A percentile compares a stretch with the other conserved stretches of the same genome.
phyloP scores from a whole-genome alignment of 495 filamentous ascomycete species.

The Penicillium ucsense region DNA sequence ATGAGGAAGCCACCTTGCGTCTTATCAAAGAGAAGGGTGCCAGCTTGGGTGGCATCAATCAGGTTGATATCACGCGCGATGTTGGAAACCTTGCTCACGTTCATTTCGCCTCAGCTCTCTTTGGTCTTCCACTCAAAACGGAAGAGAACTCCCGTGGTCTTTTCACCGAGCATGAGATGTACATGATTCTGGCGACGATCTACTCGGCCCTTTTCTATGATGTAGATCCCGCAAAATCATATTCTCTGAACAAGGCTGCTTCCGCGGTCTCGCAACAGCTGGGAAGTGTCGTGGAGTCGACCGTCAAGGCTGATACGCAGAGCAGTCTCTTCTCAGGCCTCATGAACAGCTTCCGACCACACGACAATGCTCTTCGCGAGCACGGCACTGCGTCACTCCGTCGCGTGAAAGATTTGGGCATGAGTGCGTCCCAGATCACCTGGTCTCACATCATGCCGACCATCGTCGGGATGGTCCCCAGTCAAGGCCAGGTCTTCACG shows the following conservation, averaged over 20 bases:
- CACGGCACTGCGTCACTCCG: constrained; percentile 66
- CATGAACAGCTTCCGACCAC: constrained; percentile 45
- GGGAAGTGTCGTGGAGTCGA: constrained; percentile 48
- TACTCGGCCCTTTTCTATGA: constrained; percentile 51
- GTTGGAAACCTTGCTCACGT: constrained; percentile 65
- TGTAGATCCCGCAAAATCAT: constrained; percentile 42
- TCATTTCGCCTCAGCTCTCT: constrained; percentile 62
- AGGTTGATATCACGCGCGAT: constrained; percentile 71
- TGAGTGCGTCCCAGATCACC: constrained; percentile 57
- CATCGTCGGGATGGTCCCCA: constrained; percentile 53
- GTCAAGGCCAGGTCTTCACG: constrained; percentile 64
- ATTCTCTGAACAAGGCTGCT: constrained; percentile 50
- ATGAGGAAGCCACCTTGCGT: constrained; percentile 50
- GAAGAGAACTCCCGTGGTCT: constrained; percentile 56
- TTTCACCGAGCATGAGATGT: constrained; percentile 73
- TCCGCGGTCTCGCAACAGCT: constrained; percentile 52
- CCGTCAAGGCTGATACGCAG: constrained; percentile 55
- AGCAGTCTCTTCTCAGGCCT: constrained; percentile 46
- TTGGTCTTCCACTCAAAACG: constrained; percentile 65
- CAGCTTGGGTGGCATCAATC: constrained; percentile 45
- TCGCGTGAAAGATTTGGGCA: constrained; percentile 53
- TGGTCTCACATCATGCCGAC: constrained; percentile 63
- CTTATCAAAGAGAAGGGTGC: constrained; percentile 57
- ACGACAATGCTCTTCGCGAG: constrained; percentile 45
- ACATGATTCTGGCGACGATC: constrained; percentile 61